Evolutionary conservation across 1,139 yeast species (phyloP).

Genomic region (Zygosaccharomyces pseudobailii): DNA sequence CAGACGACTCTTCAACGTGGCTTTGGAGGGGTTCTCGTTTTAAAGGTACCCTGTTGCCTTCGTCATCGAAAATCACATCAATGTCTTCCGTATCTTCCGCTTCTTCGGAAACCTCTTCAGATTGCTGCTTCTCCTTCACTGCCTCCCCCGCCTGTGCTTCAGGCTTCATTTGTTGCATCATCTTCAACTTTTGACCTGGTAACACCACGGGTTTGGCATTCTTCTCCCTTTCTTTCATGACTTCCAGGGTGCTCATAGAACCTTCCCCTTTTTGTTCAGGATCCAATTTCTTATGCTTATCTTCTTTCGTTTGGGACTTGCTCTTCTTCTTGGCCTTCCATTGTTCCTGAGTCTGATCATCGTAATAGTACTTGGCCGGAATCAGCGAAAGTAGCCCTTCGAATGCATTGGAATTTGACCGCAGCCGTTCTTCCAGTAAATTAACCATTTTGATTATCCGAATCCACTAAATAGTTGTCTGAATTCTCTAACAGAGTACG

Average conservation of each 20-base stretch:
- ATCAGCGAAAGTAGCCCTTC: constrained; percentile 85
- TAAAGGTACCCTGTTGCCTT: constrained; percentile 53
- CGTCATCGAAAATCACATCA: constrained; percentile 66
- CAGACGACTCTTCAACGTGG: constrained; percentile 11
- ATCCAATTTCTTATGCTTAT: constrained; percentile 68
- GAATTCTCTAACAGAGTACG: not conserved
- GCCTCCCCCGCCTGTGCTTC: constrained; percentile 14
- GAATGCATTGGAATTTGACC: constrained; percentile 81
- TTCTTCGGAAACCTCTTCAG: constrained; percentile 20
- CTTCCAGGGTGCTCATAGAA: constrained; percentile 64
- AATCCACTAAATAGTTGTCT: not conserved
- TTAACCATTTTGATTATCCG: constrained; percentile 33
- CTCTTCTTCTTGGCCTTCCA: constrained; percentile 82
- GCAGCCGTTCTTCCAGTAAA: constrained; percentile 62
- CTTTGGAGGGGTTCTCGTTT: constrained; percentile 6
- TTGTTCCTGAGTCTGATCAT: constrained; percentile 69
- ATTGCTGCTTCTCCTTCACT: constrained; percentile 2
- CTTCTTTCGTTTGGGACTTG: constrained; percentile 58
- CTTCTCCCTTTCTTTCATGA: constrained; percentile 51
- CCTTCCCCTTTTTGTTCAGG: constrained; percentile 53
- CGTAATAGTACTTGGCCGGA: constrained; percentile 89
- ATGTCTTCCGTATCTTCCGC: constrained; percentile 37
- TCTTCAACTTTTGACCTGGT: constrained; percentile 41
- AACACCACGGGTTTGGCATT: constrained; percentile 55
- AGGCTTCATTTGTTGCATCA: constrained; percentile 12